These are phyloP conservation scores for Porcisia hertigi DNA, from an alignment of 208 protist species.

Conservation along the genomic window DNA sequence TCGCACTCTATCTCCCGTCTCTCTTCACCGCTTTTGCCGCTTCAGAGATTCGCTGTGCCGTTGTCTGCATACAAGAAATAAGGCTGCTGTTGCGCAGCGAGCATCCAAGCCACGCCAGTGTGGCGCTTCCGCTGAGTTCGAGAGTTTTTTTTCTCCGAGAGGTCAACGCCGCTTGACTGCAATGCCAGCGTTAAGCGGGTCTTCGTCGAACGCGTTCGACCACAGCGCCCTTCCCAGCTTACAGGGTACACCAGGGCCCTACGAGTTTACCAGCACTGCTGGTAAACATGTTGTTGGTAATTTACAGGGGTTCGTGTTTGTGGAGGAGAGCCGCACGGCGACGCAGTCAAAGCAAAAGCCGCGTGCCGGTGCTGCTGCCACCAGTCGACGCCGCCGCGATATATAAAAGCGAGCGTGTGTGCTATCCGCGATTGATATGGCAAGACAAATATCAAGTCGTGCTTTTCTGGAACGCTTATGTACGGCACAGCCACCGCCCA, in stretches of 20 bases:
- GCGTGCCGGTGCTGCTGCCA: conserved; percentile 2
- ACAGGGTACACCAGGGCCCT: conserved; percentile 16
- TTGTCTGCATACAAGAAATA: neutral
- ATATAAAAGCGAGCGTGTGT: conserved; percentile 6
- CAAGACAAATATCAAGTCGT: no score
- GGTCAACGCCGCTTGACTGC: neutral
- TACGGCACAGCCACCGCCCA: neutral
- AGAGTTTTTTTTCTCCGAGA: neutral
- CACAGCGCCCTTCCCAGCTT: conserved; percentile 27
- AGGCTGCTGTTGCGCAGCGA: neutral
- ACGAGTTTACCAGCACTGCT: conserved; percentile 32
- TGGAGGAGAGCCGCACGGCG: conserved; percentile 16
- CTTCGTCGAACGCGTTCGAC: conserved; percentile 20
- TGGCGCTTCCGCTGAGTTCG: neutral
- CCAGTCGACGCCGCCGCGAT: conserved; percentile 18
- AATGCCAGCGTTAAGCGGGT: neutral
- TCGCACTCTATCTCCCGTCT: neutral
- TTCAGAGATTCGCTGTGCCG: neutral
- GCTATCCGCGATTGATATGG: neutral
- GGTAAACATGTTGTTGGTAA: conserved; percentile 76
- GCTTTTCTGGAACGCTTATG: neutral
- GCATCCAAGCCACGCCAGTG: neutral
- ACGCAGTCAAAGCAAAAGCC: neutral
- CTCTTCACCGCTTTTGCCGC: neutral
- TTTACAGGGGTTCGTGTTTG: conserved; percentile 66